phyloP scores from a whole-genome alignment of 768 basidiomycete genomes.

The Chalciporus sphaerocephalus region DNA sequence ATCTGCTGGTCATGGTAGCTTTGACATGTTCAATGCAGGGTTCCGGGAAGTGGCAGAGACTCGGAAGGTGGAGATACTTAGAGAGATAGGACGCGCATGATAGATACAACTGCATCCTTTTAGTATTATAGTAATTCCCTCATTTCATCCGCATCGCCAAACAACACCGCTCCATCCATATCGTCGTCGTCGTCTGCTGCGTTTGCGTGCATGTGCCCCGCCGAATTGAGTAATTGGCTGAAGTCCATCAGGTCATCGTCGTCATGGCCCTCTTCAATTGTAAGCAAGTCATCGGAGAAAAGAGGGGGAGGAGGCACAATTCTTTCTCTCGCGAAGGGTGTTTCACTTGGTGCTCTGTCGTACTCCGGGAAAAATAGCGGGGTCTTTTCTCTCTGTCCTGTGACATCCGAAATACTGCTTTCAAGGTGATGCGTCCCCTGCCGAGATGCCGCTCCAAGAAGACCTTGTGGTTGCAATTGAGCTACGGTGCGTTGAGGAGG shows the following conservation, averaged over 20 bases:
- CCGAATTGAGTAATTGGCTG: slow-evolving; percentile 63
- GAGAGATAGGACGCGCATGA: slow-evolving; percentile 72
- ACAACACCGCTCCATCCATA: slow-evolving; percentile 66
- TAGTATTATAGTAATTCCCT: slow-evolving; percentile 46
- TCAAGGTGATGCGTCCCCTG: slow-evolving; percentile 18
- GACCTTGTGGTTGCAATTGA: slow-evolving; percentile 30
- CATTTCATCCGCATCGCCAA: slow-evolving; percentile 79
- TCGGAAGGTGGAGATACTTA: slow-evolving; percentile 67
- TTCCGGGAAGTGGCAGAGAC: slow-evolving; percentile 62
- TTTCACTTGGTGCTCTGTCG: slow-evolving; percentile 40
- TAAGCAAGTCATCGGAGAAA: slow-evolving; percentile 34
- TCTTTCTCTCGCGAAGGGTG: slow-evolving; percentile 26
- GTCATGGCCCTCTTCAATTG: slow-evolving; percentile 30
- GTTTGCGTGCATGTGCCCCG: slow-evolving; percentile 53
- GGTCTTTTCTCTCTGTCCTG: slow-evolving; percentile 42
- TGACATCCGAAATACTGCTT: slow-evolving; percentile 22
- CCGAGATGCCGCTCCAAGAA: slow-evolving; percentile 25
- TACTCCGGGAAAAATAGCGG: slow-evolving; percentile 75
- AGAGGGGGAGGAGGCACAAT: slow-evolving; percentile 40
- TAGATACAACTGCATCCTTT: slow-evolving; percentile 6
- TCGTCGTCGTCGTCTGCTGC: slow-evolving; percentile 73
- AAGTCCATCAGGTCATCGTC: slow-evolving; percentile 65
- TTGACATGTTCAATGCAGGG: slow-evolving; percentile 77
- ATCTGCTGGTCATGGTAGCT: slow-evolving; percentile 76
- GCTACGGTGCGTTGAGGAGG: slow-evolving; percentile 44